Percentiles rank a stretch among this genome's conserved stretches.
These are phyloP conservation scores for Candida ipomoeae DNA, from an alignment of 805 yeast species.

Conservation along the genomic window DNA sequence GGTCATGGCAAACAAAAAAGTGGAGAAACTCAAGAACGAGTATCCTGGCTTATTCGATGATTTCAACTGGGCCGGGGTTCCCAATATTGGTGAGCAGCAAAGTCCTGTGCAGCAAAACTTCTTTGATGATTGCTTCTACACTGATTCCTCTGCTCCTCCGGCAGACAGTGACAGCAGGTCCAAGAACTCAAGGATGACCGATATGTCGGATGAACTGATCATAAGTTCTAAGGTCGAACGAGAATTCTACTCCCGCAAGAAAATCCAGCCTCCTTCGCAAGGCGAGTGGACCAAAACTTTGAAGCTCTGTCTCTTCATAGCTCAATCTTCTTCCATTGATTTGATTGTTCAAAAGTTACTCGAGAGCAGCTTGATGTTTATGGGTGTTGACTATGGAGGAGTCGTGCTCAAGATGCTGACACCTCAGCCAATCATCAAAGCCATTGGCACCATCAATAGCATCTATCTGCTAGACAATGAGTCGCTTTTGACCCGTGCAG, in stretches of 20 bases:
- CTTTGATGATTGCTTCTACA: slow-evolving; percentile 5
- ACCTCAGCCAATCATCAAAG: slow-evolving; percentile 24
- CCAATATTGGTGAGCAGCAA: slow-evolving; percentile 8
- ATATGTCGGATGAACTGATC: slow-evolving; percentile 1
- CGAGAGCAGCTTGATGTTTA: slow-evolving; percentile 34
- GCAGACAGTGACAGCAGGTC: not conserved
- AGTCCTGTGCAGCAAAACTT: slow-evolving; percentile 5
- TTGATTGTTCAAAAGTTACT: slow-evolving; percentile 36
- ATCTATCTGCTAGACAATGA: slow-evolving; percentile 26
- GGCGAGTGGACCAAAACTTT: slow-evolving; percentile 32
- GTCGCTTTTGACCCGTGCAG: slow-evolving; percentile 36
- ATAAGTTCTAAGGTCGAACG: not conserved
- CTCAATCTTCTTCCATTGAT: slow-evolving; percentile 40
- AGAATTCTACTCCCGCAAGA: not conserved
- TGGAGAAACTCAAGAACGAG: slow-evolving; percentile 22
- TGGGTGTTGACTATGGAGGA: slow-evolving; percentile 34
- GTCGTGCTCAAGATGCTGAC: slow-evolving; percentile 20
- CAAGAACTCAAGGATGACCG: not conserved
- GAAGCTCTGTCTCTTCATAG: slow-evolving; percentile 45
- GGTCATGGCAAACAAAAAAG: slow-evolving; percentile 24
- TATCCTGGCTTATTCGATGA: slow-evolving; percentile 25
- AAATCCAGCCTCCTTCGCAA: slow-evolving; percentile 6
- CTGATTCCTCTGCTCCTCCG: not conserved
- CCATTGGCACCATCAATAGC: slow-evolving; percentile 26
- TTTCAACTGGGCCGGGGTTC: slow-evolving; percentile 32